Conservation (phyloP, 306 rosid species). For the Cicer yamashitae region DNA sequence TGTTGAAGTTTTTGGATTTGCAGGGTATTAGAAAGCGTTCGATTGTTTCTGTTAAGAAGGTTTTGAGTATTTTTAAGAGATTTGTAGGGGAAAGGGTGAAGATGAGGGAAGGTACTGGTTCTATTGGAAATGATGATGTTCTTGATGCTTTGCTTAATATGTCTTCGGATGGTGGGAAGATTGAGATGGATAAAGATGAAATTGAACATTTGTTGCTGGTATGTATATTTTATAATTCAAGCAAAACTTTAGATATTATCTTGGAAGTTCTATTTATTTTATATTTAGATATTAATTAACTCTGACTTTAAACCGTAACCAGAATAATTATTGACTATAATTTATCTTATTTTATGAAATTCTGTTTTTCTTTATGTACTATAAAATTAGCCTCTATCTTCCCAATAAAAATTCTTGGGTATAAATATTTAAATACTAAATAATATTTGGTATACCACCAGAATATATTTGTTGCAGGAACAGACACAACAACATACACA, state of each 20-base stretch:
- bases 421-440: background rate
- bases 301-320: too few relatives aligned
- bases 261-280: too few relatives aligned
- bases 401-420: background rate
- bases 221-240: background rate
- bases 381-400: too few relatives aligned
- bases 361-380: too few relatives aligned
- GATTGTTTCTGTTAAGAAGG: constrained; percentile 25
- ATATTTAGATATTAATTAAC: too few relatives aligned
- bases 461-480: constrained; percentile 64
- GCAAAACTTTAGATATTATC: too few relatives aligned
- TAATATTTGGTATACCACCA: constrained; percentile 14
- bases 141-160: constrained; percentile 56
- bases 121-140: constrained; percentile 28
- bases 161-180: constrained; percentile 39
- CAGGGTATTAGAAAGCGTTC: constrained; percentile 39
- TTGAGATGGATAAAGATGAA: constrained; percentile 48
- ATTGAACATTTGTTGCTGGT: constrained; percentile 50
- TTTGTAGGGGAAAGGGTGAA: constrained; percentile 47
- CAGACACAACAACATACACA: constrained; percentile 57
- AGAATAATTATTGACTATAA: too few relatives aligned
- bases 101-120: constrained; percentile 5
- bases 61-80: constrained; percentile 34
- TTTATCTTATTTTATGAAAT: too few relatives aligned
- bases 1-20: constrained; percentile 14